Percentiles rank a stretch among this genome's conserved stretches.
These are phyloP conservation scores for Pyracantha coccinea DNA, from an alignment of 331 rosid genomes.

Conservation along the genomic window DNA sequence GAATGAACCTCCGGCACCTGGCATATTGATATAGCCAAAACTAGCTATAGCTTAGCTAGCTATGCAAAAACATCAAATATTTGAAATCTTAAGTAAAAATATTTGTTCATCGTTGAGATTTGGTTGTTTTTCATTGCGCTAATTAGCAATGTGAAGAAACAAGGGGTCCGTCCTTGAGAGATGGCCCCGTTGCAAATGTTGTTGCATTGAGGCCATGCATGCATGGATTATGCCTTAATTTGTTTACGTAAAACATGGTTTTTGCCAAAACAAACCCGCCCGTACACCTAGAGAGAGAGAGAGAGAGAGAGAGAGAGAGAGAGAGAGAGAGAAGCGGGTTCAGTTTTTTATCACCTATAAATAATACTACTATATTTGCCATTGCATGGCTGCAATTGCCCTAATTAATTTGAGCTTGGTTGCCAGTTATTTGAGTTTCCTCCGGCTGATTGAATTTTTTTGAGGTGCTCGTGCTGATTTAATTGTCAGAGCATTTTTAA, in stretches of 20 bases:
- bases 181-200: not conserved
- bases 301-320: constrained; percentile 14
- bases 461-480: too few relatives aligned
- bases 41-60: not conserved
- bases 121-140: not conserved
- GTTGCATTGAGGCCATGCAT: not conserved
- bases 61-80: constrained; percentile 13
- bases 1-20: constrained; percentile 39
- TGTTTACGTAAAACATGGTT: constrained; percentile 30
- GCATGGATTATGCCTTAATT: constrained; percentile 16
- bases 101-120: not conserved
- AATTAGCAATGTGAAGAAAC: not conserved
- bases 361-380: too few relatives aligned
- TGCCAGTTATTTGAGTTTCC: too few relatives aligned
- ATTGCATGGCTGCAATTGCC: too few relatives aligned
- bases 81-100: not conserved
- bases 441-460: too few relatives aligned
- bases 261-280: constrained; percentile 11
- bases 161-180: constrained; percentile 11
- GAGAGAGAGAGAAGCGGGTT: constrained; percentile 29
- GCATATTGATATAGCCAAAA: not conserved
- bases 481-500: too few relatives aligned
- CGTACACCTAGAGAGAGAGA: not conserved
- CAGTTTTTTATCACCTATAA: constrained; percentile 7
- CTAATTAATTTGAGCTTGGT: too few relatives aligned